Base-by-base conservation (phyloP, 2,329 filamentous ascomycete genomes). In the Pseudopyrenochaeta lycopersici region DNA sequence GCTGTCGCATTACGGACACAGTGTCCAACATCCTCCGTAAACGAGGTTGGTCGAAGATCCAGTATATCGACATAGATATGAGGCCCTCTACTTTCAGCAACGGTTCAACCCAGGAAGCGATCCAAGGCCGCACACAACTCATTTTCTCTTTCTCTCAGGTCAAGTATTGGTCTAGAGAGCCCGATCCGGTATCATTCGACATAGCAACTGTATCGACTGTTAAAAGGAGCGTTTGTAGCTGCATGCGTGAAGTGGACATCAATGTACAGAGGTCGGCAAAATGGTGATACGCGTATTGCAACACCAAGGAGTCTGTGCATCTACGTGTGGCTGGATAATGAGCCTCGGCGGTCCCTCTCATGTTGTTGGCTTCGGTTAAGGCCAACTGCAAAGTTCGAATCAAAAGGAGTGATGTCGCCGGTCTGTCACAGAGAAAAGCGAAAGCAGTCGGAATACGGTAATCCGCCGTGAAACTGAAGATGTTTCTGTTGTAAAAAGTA, bases 371-470 rank as follows among this genome's bases (percentile, higher is more conserved):
- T 45, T 70, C 66, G 14, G 46, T 54, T 4, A 70, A 44, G 14
- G 44, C 35, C 14, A 70, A 39, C 15, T 67, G 52, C 12, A 69
- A 38, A 7, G 63, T 61, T 1, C 27, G 50, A 10, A 70, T 59
- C 10, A 47, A 40, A 23, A 43, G 45, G 7, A 63, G 56, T 10
- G 58, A 64, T 14, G 35, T 41, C 2, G 53, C 27, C 14, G 66
- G 49, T 30, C 63, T 55, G 23, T 70, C 67, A 36, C 60, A 55
- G 6, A 71, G 50, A 29, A 70, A 71, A 0, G 52, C 56, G 9
- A 67, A 58, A 2, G 63, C 64, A 21, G 65, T 68, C 21, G 68
- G 60, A 14, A 71, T 52, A 9, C 58, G 44, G 20, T 64, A 67
- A 23, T 58, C 53, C 17, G 40, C 39, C 2, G 45, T 62, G 47